A percentile compares a stretch with the other conserved stretches of the same genome.
Evolutionary conservation across 176 grass and related monocot genomes (phyloP).

Genomic region (Chloris gayana): DNA sequence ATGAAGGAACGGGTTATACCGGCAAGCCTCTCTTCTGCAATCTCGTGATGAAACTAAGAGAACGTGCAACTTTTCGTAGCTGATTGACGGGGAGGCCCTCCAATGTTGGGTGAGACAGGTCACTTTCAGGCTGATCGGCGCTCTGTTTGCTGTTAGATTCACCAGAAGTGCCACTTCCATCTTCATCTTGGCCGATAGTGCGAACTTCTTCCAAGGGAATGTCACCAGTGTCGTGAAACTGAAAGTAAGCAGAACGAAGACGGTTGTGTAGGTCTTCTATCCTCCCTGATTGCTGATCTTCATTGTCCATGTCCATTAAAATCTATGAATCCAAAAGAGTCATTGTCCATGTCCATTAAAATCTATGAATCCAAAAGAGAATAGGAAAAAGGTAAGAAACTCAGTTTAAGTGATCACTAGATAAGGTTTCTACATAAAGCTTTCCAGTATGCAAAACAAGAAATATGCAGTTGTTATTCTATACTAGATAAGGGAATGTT

Average conservation of each 20-base stretch:
- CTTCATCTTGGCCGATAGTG: constrained; percentile 22
- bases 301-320: constrained; percentile 83
- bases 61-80: constrained; percentile 43
- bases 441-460: background rate
- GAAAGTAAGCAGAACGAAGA: constrained; percentile 57
- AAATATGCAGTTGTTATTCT: background rate
- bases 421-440: background rate
- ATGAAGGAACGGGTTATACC: background rate
- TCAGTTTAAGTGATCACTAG: background rate
- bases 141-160: constrained; percentile 39
- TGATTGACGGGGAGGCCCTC: constrained; percentile 44
- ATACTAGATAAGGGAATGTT: background rate
- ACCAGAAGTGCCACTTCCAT: constrained; percentile 20
- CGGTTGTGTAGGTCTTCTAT: constrained; percentile 59
- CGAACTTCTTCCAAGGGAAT: constrained; percentile 36
- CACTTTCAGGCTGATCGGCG: constrained; percentile 1
- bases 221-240: constrained; percentile 45
- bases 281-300: constrained; percentile 63
- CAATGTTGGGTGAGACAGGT: constrained; percentile 59
- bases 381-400: background rate
- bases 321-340: too few relatives aligned
- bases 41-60: constrained; percentile 42
- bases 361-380: constrained; percentile 53
- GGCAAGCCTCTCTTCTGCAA: constrained; percentile 47
- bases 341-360: constrained; percentile 83